Evolutionary conservation across 805 yeast species (phyloP).

Genomic region (Yarrowia bubula): DNA sequence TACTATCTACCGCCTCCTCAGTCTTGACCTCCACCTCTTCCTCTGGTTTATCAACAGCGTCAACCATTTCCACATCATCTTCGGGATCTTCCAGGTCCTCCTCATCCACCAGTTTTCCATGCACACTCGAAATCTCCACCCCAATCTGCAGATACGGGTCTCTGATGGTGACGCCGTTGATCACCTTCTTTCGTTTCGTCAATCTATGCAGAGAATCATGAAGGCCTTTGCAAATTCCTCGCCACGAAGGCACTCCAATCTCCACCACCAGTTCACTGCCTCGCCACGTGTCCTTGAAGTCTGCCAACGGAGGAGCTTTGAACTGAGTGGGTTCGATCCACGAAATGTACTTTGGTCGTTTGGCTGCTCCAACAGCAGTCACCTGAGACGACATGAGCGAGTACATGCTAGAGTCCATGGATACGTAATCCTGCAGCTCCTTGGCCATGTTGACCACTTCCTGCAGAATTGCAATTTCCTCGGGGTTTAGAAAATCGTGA

Average conservation of each 20-base stretch:
- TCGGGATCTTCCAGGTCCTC: conserved; percentile 4
- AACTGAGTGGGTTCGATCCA: conserved; percentile 4
- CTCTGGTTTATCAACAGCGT: not conserved
- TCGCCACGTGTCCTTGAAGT: not conserved
- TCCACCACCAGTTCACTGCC: conserved; percentile 19
- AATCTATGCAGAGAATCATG: conserved; percentile 6
- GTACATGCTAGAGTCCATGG: conserved; percentile 1
- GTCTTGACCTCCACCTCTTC: not conserved
- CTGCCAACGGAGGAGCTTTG: not conserved
- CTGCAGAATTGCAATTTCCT: conserved; percentile 26
- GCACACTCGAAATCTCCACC: conserved; percentile 15
- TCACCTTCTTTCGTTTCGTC: conserved; percentile 1
- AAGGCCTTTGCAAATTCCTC: conserved; percentile 6
- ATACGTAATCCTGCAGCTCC: conserved; percentile 8
- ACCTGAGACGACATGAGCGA: conserved; percentile 1
- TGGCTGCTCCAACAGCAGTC: not conserved
- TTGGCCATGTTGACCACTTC: not conserved
- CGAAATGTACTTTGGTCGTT: not conserved
- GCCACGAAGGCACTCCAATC: conserved; percentile 20
- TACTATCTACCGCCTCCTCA: not conserved
- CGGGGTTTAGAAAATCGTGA: conserved; percentile 29
- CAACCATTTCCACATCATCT: conserved; percentile 15
- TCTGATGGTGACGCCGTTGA: conserved; percentile 1
- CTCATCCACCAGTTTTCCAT: conserved; percentile 11
- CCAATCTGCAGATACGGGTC: conserved; percentile 22